Evolutionary conservation across 2,329 filamentous ascomycete genomes (phyloP), one percentile per base, ranked within the genome.

Genomic region (Curvularia spicifera): DNA sequence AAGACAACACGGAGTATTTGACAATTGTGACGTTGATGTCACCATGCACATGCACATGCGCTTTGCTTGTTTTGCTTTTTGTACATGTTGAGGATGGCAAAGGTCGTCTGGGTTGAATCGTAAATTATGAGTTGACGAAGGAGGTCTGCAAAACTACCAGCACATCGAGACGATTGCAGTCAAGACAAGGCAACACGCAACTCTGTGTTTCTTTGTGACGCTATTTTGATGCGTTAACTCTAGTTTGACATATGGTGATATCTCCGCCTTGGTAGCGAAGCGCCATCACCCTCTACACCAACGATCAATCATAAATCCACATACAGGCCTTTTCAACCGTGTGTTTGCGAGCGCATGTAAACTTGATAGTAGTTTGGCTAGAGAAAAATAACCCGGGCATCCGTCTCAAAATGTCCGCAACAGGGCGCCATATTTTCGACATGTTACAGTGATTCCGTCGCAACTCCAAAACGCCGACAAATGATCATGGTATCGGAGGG

Each of bases 401-500:
- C 53, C 53, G 33, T 59, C 53, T 56, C 42, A 51, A 43, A 49
- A 40, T 52, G 51, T 51, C 46, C 49, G 48, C 39, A 55, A 61
- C 54, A 66, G 57, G 66, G 67, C 67, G 64, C 70, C 67, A 49
- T 63, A 66, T 65, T 52, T 64, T 66, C 55, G 60, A 68, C 65
- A 65, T 68, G 61, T 61, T 67, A 63, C 58, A 68, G 59, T 60
- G 64, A 57, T 58, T 61, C 65, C 61, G 67, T 56, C 63, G 54
- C 51, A 71, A 67, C 68, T 66, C 68, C 70, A 57, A 67, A 74
- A 74, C 71, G 70, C 71, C 71, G 65, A 67, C 58, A 59, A 65
- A 68, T 68, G 67, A 69, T 71, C 69, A 65, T 72, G 70, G 70
- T 71, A 72, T 73, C 70, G 64, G 65, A 65, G 64, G 65, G 56